These are phyloP conservation scores for Tetracladium marchalianum DNA, from an alignment of 495 filamentous ascomycete species.

Conservation along the genomic window DNA sequence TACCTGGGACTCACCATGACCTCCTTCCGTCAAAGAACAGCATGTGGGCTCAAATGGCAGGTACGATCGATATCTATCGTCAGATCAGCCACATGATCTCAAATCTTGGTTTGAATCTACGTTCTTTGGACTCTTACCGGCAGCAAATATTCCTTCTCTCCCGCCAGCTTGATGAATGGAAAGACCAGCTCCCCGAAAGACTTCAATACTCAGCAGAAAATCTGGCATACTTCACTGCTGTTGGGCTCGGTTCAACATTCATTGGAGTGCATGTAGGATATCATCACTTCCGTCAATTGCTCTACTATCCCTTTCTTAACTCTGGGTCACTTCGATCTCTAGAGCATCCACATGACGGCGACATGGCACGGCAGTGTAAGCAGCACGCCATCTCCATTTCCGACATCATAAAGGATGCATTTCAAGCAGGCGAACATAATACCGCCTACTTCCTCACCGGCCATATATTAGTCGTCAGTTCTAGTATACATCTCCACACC, in stretches of 20 bases:
- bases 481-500: constrained; percentile 4
- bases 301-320: constrained; percentile 2
- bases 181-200: neutral
- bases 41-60: constrained; percentile 4
- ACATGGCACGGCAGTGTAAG: neutral
- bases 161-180: neutral
- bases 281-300: constrained; percentile 1
- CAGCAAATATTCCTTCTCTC: neutral
- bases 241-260: constrained; percentile 3
- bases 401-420: neutral
- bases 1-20: neutral
- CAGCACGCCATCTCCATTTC: constrained; percentile 3
- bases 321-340: neutral
- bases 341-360: neutral
- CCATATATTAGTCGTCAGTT: constrained; percentile 4
- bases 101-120: neutral
- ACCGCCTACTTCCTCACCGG: constrained; percentile 2
- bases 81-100: neutral
- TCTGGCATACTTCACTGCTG: neutral
- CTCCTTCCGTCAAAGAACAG: neutral
- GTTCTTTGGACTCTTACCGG: neutral
- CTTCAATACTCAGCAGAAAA: constrained; percentile 1
- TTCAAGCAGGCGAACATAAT: neutral
- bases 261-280: constrained; percentile 4
- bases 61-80: constrained; percentile 2